Conservation (phyloP, 352 stramenopile genomes). For the Globisporangium alternatum region DNA sequence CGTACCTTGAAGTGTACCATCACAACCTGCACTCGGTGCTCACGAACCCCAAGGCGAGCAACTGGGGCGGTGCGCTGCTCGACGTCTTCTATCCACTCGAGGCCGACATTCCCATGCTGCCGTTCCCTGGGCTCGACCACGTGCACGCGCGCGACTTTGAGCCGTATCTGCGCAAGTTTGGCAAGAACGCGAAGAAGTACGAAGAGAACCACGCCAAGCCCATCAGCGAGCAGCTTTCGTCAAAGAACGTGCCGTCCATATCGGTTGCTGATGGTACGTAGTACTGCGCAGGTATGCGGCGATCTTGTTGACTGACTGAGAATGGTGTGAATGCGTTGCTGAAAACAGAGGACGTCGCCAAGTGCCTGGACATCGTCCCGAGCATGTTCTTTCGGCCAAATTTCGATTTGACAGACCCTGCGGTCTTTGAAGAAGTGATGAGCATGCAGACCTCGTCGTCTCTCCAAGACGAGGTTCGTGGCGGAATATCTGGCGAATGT, state of each 20-base stretch:
- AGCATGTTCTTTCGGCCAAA: constrained; percentile 78
- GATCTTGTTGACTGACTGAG: background rate
- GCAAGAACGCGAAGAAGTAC: constrained; percentile 59
- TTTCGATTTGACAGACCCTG: constrained; percentile 75
- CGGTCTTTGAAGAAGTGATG: constrained; percentile 81
- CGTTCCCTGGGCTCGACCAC: constrained; percentile 60
- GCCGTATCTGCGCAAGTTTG: constrained; percentile 70
- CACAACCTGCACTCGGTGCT: constrained; percentile 88
- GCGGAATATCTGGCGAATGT: background rate
- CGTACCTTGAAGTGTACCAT: constrained; percentile 62
- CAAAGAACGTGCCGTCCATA: constrained; percentile 78
- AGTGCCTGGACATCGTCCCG: constrained; percentile 71
- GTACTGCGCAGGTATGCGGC: background rate
- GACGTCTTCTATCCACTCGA: constrained; percentile 77
- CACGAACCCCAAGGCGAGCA: constrained; percentile 70
- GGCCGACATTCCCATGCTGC: constrained; percentile 60
- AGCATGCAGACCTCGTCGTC: constrained; percentile 50
- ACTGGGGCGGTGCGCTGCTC: constrained; percentile 67
- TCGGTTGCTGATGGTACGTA: constrained; percentile 65
- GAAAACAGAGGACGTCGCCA: constrained; percentile 68
- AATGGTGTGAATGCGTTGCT: background rate
- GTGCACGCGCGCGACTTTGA: constrained; percentile 73
- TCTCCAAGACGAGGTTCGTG: constrained; percentile 61
- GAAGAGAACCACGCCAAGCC: constrained; percentile 75
- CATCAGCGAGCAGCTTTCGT: constrained; percentile 81